Evolutionary conservation across 2,329 filamentous ascomycete species (phyloP).

Genomic region (Xylariomycetidae sp.): DNA sequence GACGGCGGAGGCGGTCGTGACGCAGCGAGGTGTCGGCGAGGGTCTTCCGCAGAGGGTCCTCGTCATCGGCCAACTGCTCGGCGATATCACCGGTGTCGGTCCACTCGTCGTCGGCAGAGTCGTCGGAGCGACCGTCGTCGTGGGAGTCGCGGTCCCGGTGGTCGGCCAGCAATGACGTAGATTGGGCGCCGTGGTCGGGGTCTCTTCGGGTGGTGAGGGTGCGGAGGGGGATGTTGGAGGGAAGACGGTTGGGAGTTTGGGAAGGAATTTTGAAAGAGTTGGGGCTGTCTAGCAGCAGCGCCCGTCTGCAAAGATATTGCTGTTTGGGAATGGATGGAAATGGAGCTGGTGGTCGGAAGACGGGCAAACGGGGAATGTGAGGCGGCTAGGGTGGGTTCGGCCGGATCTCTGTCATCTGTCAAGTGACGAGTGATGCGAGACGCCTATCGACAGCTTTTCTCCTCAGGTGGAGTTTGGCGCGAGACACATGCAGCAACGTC

Average conservation of each 20-base stretch:
- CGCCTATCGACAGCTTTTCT: no score
- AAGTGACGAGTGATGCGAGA: no score
- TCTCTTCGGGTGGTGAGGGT: constrained; percentile 54
- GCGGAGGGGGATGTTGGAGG: constrained; percentile 83
- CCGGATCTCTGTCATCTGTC: no score
- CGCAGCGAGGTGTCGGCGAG: constrained; percentile 55
- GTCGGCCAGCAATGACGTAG: constrained; percentile 40
- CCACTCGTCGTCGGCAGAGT: constrained; percentile 68
- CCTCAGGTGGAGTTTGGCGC: no score
- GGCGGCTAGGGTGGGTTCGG: no score
- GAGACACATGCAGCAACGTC: no score
- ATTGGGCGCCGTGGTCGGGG: constrained; percentile 33
- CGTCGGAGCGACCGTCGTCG: constrained; percentile 41
- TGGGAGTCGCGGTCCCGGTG: constrained; percentile 37
- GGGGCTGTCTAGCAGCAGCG: constrained; percentile 75
- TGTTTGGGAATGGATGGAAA: constrained; percentile 19
- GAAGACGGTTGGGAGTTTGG: constrained; percentile 59
- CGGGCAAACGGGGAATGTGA: constrained; percentile 21
- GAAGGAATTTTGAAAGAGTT: constrained; percentile 79
- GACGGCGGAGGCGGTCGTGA: constrained; percentile 41
- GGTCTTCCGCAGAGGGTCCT: constrained; percentile 72
- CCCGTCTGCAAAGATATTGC: constrained; percentile 46
- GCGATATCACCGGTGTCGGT: constrained; percentile 92
- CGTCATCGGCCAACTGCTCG: constrained; percentile 78
- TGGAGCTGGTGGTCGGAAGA: constrained; percentile 30